Percentiles rank a stretch among this genome's conserved stretches.
Evolutionary conservation across 1,139 yeast species (phyloP).

Genomic region (Sugiyamaella japonica): DNA sequence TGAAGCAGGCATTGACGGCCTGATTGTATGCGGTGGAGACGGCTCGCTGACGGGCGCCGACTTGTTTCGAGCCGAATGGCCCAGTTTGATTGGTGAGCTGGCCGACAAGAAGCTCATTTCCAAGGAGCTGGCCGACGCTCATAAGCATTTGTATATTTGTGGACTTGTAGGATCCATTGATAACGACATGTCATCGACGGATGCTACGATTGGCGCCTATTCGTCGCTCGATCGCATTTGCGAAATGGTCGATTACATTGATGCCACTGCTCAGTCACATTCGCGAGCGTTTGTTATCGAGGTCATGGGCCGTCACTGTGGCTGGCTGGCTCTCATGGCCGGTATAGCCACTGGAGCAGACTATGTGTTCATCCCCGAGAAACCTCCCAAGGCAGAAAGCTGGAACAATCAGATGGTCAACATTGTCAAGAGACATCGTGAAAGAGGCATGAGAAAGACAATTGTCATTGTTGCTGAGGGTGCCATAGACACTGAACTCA

Average conservation of each 20-base stretch:
- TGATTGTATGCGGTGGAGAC: constrained; percentile 98
- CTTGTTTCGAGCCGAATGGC: constrained; percentile 92
- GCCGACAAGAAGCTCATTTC: constrained; percentile 55
- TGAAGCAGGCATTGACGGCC: constrained; percentile 86
- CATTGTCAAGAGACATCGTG: constrained; percentile 76
- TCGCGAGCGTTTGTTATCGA: constrained; percentile 97
- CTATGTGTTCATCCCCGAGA: constrained; percentile 88
- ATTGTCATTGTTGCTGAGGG: constrained; percentile 98
- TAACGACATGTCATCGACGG: constrained; percentile 96
- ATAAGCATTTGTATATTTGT: constrained; percentile 78
- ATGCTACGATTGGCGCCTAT: constrained; percentile 94
- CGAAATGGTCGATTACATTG: constrained; percentile 91
- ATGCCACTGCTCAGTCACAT: constrained; percentile 95
- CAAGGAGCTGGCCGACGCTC: constrained; percentile 54
- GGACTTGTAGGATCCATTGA: constrained; percentile 97
- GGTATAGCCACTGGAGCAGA: constrained; percentile 97
- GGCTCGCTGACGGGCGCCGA: constrained; percentile 98
- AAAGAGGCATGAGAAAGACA: constrained; percentile 87
- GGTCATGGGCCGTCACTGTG: constrained; percentile 99
- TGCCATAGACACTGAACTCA: constrained; percentile 79
- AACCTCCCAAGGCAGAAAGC: constrained; percentile 61
- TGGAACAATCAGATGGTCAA: constrained; percentile 68
- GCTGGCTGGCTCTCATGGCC: constrained; percentile 97
- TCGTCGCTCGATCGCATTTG: constrained; percentile 92
- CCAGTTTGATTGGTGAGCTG: constrained; percentile 73